Conservation (phyloP, 139 green algal species). For the Desmodesmus armatus region DNA sequence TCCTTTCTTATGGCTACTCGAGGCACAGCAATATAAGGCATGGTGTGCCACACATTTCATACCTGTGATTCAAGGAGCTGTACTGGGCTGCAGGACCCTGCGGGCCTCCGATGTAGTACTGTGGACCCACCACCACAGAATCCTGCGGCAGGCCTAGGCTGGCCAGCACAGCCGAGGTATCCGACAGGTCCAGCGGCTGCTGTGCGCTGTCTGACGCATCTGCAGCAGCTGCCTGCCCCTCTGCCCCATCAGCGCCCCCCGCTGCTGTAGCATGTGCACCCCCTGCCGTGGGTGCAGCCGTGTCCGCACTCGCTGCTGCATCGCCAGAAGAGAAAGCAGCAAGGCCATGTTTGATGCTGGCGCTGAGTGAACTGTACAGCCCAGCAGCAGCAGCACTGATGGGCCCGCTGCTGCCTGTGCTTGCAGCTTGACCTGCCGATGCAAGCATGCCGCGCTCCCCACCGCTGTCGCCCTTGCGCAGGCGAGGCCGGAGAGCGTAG, state of each 20-base stretch:
- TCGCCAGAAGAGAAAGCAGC: too few species aligned
- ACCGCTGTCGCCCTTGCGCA: too few species aligned
- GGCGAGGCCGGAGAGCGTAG: conserved; percentile 22
- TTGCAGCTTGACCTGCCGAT: too few species aligned
- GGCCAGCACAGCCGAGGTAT: conserved; percentile 17
- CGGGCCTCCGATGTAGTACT: conserved; percentile 36
- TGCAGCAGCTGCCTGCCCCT: neutral
- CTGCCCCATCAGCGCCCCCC: too few species aligned
- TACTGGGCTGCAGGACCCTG: conserved; percentile 14
- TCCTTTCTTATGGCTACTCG: too few species aligned
- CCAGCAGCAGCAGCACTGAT: neutral
- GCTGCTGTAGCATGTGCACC: neutral
- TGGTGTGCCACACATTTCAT: too few species aligned
- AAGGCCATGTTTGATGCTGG: too few species aligned
- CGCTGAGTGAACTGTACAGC: too few species aligned
- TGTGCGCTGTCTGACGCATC: neutral
- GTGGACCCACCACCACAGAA: conserved; percentile 23
- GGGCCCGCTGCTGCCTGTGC: neutral
- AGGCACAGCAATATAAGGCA: too few species aligned
- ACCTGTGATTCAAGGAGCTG: conserved; percentile 18
- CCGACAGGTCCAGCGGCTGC: conserved; percentile 12
- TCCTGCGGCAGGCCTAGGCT: conserved; percentile 10
- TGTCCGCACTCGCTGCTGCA: too few species aligned
- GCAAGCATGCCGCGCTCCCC: too few species aligned
- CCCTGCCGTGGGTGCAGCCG: conserved; percentile 12